Conservation (phyloP, 2,329 filamentous ascomycete species). For the Colletotrichum australisinense region DNA sequence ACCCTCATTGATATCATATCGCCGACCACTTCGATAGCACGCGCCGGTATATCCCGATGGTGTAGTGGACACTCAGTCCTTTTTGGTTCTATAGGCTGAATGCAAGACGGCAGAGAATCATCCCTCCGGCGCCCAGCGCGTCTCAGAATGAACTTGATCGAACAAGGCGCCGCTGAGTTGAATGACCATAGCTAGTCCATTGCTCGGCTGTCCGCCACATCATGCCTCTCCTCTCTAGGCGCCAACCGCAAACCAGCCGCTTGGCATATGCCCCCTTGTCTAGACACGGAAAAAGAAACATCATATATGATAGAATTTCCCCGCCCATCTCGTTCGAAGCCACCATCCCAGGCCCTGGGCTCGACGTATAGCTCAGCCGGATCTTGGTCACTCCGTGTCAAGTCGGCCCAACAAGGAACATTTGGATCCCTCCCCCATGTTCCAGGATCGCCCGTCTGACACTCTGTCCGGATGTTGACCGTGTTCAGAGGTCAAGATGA, state of each 20-base stretch:
- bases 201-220: background rate
- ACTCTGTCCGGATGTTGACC: background rate
- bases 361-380: background rate
- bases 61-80: slow-evolving; percentile 11
- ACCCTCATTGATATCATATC: background rate
- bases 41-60: slow-evolving; percentile 28
- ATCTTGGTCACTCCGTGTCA: background rate
- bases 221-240: background rate
- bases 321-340: background rate
- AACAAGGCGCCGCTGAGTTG: slow-evolving; percentile 1
- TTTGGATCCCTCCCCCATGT: background rate
- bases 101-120: background rate
- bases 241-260: background rate
- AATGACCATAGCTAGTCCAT: background rate
- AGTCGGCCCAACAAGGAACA: background rate
- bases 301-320: slow-evolving; percentile 26
- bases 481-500: background rate
- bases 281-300: slow-evolving; percentile 8
- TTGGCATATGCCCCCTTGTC: slow-evolving; percentile 2
- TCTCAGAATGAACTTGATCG: slow-evolving; percentile 4
- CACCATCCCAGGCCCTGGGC: background rate
- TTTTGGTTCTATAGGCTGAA: slow-evolving; percentile 18
- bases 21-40: background rate
- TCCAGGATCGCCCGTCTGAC: background rate
- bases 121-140: background rate